These are phyloP conservation scores for Coemansia sp. DNA, from an alignment of 192 early-diverging fungal genomes.

Conservation along the genomic window DNA sequence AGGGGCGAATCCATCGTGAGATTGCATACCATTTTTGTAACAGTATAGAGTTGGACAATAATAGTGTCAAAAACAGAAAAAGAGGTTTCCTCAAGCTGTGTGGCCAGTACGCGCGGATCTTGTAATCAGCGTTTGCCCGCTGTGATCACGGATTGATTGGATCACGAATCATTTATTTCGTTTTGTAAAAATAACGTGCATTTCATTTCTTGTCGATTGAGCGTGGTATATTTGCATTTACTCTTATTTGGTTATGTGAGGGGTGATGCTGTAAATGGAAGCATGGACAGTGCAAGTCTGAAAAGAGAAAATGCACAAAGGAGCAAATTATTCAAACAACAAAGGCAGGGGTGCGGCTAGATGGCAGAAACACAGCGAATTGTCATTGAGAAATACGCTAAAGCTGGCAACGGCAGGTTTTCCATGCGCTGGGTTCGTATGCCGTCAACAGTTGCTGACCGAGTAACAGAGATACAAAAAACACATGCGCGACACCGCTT, in stretches of 20 bases:
- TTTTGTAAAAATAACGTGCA: background rate
- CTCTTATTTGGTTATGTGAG: background rate
- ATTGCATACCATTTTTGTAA: slow-evolving; percentile 5
- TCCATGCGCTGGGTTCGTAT: too few relatives aligned
- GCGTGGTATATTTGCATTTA: background rate
- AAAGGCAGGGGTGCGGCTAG: slow-evolving; percentile 49
- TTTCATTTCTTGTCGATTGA: too few relatives aligned
- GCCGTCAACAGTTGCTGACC: too few relatives aligned
- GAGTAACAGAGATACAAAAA: too few relatives aligned
- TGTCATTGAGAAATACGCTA: background rate
- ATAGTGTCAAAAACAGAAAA: slow-evolving; percentile 1
- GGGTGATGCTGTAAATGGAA: background rate
- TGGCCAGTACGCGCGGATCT: background rate
- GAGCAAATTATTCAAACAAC: slow-evolving; percentile 19
- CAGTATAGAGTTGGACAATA: slow-evolving; percentile 3
- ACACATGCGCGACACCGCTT: too few relatives aligned
- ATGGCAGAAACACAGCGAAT: slow-evolving; percentile 36
- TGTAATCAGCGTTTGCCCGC: background rate
- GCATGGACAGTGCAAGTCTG: background rate
- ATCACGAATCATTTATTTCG: background rate
- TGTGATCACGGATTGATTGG: background rate
- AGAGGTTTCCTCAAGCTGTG: background rate
- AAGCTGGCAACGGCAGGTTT: background rate
- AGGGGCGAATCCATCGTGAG: slow-evolving; percentile 3
- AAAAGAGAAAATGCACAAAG: background rate